These are phyloP conservation scores for Trichophyton simii DNA, from an alignment of 2,329 filamentous ascomycete species.

Conservation along the genomic window DNA sequence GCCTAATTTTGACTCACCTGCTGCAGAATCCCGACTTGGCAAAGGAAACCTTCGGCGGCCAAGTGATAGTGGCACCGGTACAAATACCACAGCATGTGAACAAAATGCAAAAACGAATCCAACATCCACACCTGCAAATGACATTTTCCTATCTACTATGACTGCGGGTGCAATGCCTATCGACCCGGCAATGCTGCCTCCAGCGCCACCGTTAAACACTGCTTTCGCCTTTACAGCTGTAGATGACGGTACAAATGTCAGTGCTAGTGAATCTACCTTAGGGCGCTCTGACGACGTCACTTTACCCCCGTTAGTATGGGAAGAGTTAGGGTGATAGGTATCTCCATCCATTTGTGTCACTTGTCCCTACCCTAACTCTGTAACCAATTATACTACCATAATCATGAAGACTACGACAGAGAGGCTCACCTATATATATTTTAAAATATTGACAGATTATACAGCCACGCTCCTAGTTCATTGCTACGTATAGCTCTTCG, in stretches of 20 bases:
- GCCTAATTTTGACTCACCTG: background rate
- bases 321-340: slow-evolving; percentile 20
- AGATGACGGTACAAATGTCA: slow-evolving; percentile 21
- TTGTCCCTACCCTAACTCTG: background rate
- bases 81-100: background rate
- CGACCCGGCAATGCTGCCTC: slow-evolving; percentile 24
- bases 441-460: background rate
- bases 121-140: background rate
- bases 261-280: slow-evolving; percentile 1
- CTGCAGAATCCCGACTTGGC: background rate
- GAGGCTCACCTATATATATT: background rate
- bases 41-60: background rate
- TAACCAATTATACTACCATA: background rate
- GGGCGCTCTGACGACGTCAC: slow-evolving; percentile 29
- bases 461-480: background rate
- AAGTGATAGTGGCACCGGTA: background rate
- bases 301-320: slow-evolving; percentile 30
- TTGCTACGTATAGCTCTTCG: background rate
- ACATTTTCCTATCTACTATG: background rate
- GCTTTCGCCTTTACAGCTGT: slow-evolving; percentile 21
- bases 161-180: slow-evolving; percentile 15
- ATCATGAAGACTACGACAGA: background rate
- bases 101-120: background rate
- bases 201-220: slow-evolving; percentile 20
- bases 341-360: background rate